Percentiles rank a stretch among this genome's conserved stretches.
Conservation (phyloP, 163 green algal species). For the Picocystis sp. region DNA sequence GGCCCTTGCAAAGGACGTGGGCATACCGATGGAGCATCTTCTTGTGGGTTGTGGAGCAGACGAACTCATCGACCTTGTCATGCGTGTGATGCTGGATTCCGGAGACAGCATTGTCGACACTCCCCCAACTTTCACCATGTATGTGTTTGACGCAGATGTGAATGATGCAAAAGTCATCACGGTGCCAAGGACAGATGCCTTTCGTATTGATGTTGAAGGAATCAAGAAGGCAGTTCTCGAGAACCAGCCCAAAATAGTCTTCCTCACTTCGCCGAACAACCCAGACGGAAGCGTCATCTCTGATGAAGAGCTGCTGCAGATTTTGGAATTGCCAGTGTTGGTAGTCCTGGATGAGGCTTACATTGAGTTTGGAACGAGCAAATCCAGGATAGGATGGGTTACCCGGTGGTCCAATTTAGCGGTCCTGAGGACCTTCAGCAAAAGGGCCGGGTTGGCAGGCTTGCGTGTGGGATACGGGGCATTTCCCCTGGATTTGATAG, state of each 20-base stretch:
- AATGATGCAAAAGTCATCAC: conserved; percentile 66
- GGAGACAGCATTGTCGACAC: conserved; percentile 88
- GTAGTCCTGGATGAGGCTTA: conserved; percentile 98
- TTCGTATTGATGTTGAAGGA: conserved; percentile 67
- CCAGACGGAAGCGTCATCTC: conserved; percentile 80
- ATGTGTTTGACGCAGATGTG: conserved; percentile 87
- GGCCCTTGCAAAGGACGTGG: conserved; percentile 48
- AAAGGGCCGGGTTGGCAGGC: conserved; percentile 68
- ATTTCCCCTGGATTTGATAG: conserved; percentile 55
- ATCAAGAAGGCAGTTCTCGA: conserved; percentile 48
- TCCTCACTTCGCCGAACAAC: conserved; percentile 98
- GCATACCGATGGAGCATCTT: conserved; percentile 67
- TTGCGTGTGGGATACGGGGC: conserved; percentile 79
- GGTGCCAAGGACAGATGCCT: conserved; percentile 60
- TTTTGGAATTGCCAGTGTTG: conserved; percentile 69
- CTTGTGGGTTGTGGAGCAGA: conserved; percentile 92
- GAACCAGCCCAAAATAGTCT: conserved; percentile 85
- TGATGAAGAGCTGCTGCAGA: conserved; percentile 35
- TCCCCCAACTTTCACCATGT: conserved; percentile 90
- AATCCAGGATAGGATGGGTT: conserved; percentile 62
- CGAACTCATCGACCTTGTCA: conserved; percentile 96
- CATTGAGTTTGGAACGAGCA: conserved; percentile 78
- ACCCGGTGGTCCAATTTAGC: conserved; percentile 68
- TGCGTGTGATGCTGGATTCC: conserved; percentile 67
- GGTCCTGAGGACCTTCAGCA: conserved; percentile 94